Conservation (phyloP, 352 stramenopile species). For the Pythium chondricola region DNA sequence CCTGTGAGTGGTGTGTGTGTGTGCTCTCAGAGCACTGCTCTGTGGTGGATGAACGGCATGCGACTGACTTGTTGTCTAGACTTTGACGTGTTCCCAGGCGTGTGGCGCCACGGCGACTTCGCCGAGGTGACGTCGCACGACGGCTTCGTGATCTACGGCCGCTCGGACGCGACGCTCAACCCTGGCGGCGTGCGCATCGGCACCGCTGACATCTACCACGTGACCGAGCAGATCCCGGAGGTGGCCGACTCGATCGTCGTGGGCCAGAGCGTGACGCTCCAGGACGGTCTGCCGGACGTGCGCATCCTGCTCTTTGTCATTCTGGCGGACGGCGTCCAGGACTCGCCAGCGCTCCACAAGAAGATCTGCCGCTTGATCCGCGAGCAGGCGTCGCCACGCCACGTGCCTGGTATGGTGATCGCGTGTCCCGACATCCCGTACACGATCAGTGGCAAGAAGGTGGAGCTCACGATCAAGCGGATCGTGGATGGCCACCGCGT, state of each 20-base stretch:
- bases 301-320: conserved; percentile 74
- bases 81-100: conserved; percentile 69
- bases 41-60: not conserved
- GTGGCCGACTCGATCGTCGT: conserved; percentile 64
- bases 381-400: conserved; percentile 53
- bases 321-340: conserved; percentile 31
- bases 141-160: conserved; percentile 70
- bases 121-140: conserved; percentile 53
- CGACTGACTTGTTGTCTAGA: conserved; percentile 34
- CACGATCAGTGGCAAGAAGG: conserved; percentile 77
- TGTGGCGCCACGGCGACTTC: conserved; percentile 84
- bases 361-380: conserved; percentile 48
- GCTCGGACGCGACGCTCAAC: conserved; percentile 75
- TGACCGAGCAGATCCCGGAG: conserved; percentile 60
- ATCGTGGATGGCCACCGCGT: conserved; percentile 56
- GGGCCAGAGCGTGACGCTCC: conserved; percentile 52
- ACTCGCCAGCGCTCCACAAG: conserved; percentile 43
- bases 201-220: conserved; percentile 77
- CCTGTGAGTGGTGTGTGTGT: conserved; percentile 56
- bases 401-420: conserved; percentile 58
- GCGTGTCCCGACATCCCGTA: conserved; percentile 67
- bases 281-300: conserved; percentile 62
- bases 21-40: too few relatives aligned
- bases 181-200: conserved; percentile 71
- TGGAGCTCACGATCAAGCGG: conserved; percentile 77